These are phyloP conservation scores for Miscanthus lutarioriparius DNA, from an alignment of 176 grass and related monocot species.

Conservation along the genomic window DNA sequence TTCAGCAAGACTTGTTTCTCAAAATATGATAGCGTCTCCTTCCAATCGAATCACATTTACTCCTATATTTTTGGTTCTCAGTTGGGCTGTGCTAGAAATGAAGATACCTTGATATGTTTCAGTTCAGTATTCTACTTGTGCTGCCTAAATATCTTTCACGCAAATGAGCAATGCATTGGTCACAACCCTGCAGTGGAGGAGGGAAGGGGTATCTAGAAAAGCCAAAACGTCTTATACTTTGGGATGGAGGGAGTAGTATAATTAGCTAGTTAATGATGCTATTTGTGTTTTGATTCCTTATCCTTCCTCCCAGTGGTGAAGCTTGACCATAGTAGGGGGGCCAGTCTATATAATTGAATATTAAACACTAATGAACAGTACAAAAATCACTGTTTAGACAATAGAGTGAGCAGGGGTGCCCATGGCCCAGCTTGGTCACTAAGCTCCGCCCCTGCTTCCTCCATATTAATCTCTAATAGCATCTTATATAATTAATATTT, in stretches of 20 bases:
- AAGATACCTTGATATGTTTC: neutral
- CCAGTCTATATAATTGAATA: too few relatives aligned
- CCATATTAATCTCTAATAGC: neutral
- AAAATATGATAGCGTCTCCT: neutral
- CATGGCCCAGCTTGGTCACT: too few relatives aligned
- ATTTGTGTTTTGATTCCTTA: neutral
- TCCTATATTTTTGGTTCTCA: constrained; percentile 8
- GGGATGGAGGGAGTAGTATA: too few relatives aligned
- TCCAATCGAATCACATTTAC: neutral
- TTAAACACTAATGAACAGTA: too few relatives aligned
- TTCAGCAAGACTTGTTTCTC: neutral
- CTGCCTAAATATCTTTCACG: neutral
- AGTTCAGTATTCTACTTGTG: neutral
- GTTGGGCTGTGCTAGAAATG: neutral
- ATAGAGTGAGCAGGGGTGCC: neutral
- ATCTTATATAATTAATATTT: neutral
- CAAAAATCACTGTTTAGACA: too few relatives aligned
- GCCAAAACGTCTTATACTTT: too few relatives aligned
- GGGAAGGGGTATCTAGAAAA: neutral
- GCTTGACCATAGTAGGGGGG: too few relatives aligned
- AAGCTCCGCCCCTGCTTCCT: neutral
- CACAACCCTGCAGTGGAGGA: neutral
- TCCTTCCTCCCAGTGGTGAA: neutral
- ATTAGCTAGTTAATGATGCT: too few relatives aligned
- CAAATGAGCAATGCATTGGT: neutral